Evolutionary conservation across 306 rosid genomes (phyloP), one percentile per base, ranked within the genome.

Genomic region (Malus asiatica): DNA sequence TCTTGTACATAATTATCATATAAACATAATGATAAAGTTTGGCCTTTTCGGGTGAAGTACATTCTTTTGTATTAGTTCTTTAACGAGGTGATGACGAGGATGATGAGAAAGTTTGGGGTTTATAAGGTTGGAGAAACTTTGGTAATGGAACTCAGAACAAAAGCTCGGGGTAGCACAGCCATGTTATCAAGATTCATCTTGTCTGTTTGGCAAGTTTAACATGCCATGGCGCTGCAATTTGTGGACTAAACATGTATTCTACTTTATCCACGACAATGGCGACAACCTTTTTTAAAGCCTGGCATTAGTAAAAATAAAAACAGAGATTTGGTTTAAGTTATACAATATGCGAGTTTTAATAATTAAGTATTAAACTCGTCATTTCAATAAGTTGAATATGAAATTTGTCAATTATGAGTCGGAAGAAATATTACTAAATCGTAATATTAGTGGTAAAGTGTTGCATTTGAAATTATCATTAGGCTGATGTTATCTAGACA

Each of bases 161-260:
- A 15, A 40, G 20, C 6, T 46, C 53, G 53, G 20, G 55, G 20
- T 6, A 48, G 55, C 18, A 46, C 44, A 29, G 23, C 27, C 69
- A 73, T 68, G 45, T 60, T 58, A 66, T 66, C 61, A n/a, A 77
- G 58, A 69, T 48, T 68, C 76, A 48, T 32, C 19, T 61, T 71
- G 63, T 70, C 23, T 42, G 38, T 13, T 51, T 51, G 46, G 42
- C 71, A 35, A 70, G 19, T 30, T 15, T 8, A 32, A 12, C 55
- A 48, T 48, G 55, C 20, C 55, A 6, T 15, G 55, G 55, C 55
- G 0, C 20, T 1, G 55, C 15, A 48, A 14, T 48, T 48, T 48
- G 20, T 15, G 55, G 55, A 48, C 0, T 48, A 15, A 48, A 48
- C 55, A 15, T 48, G 55, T 15, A 15, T 15, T 2, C 5, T 48